Evolutionary conservation across 2,329 filamentous ascomycete species (phyloP).

Genomic region (Penicillium paneum): DNA sequence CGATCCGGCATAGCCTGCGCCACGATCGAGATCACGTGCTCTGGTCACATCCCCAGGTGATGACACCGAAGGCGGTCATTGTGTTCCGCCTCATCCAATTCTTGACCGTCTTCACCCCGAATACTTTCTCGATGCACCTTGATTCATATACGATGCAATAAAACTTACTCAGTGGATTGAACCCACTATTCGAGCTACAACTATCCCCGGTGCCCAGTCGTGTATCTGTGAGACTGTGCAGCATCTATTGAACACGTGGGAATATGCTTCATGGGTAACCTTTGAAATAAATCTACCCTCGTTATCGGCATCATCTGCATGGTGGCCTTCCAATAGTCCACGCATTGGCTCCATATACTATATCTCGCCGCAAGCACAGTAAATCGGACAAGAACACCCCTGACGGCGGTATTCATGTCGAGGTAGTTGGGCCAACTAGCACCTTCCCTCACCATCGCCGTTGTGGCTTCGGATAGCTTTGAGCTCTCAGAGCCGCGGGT

Average conservation of each 20-base stretch:
- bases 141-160: not conserved
- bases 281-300: not conserved
- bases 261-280: conserved; percentile 1
- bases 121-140: not conserved
- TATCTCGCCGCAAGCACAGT: conserved; percentile 5
- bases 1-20: not conserved
- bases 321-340: not conserved
- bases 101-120: not conserved
- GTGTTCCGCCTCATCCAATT: not conserved
- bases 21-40: not conserved
- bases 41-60: not conserved
- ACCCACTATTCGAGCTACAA: not conserved
- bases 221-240: not conserved
- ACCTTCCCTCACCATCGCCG: conserved; percentile 14
- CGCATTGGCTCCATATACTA: conserved; percentile 6
- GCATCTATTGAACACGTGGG: conserved; percentile 5
- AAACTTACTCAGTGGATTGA: not conserved
- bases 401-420: conserved; percentile 7
- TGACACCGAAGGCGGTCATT: conserved; percentile 4
- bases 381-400: conserved; percentile 4
- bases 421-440: conserved; percentile 5
- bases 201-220: not conserved
- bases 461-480: conserved; percentile 33
- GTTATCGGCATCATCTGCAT: conserved; percentile 8
- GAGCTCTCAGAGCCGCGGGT: conserved; percentile 25